Conservation (phyloP, 202 grass and related monocot species). For the Setaria viridis region DNA sequence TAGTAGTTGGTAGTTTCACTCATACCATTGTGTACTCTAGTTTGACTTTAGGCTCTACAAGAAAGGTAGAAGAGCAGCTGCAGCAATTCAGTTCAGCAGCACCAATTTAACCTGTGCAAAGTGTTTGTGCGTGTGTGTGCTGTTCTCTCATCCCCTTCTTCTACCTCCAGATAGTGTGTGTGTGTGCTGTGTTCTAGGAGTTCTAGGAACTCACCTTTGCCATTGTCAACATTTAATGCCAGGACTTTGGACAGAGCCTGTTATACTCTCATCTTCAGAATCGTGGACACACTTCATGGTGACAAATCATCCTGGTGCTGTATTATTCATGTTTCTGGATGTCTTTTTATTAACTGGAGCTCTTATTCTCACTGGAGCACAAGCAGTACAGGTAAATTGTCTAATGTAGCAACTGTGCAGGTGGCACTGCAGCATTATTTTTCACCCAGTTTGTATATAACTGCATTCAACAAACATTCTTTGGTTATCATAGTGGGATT, state of each 20-base stretch:
- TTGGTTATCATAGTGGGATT: neutral
- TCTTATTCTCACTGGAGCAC: conserved; percentile 72
- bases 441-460: neutral
- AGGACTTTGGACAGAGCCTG: conserved; percentile 85
- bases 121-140: too few species aligned
- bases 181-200: too few species aligned
- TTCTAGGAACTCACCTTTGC: too few species aligned
- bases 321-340: conserved; percentile 82
- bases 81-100: too few species aligned
- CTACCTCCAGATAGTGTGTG: too few species aligned
- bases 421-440: neutral
- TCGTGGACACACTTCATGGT: conserved; percentile 84
- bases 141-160: too few species aligned
- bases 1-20: too few species aligned
- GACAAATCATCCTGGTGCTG: conserved; percentile 76
- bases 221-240: conserved; percentile 16
- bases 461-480: conserved; percentile 2
- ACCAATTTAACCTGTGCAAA: too few species aligned
- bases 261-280: conserved; percentile 62
- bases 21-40: too few species aligned
- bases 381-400: conserved; percentile 73
- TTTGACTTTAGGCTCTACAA: too few species aligned
- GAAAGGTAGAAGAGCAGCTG: too few species aligned
- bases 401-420: neutral
- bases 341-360: conserved; percentile 68